Conservation (phyloP, 2,329 filamentous ascomycete genomes). For the Penicillium sumatraense region DNA sequence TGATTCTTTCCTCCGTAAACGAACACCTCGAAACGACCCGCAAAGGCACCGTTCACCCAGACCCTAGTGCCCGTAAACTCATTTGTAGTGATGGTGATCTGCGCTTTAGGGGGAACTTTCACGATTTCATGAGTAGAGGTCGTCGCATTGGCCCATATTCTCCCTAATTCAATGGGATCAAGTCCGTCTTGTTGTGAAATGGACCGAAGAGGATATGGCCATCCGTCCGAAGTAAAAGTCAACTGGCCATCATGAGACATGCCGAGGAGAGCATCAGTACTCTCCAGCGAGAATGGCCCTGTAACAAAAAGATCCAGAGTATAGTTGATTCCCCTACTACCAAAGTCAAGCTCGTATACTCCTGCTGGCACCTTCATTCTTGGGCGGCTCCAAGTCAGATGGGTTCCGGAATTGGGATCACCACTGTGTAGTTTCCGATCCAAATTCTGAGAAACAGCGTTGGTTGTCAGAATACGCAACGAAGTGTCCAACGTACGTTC, state of each 20-base stretch:
- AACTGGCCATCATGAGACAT: constrained; percentile 43
- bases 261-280: constrained; percentile 48
- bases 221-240: constrained; percentile 51
- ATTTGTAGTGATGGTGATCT: constrained; percentile 52
- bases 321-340: constrained; percentile 62
- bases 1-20: constrained; percentile 59
- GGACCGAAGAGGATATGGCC: constrained; percentile 55
- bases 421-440: constrained; percentile 34
- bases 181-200: constrained; percentile 50
- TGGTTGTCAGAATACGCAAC: constrained; percentile 48
- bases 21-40: constrained; percentile 59
- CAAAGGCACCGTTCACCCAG: constrained; percentile 53
- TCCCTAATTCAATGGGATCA: constrained; percentile 53
- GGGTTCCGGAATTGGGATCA: constrained; percentile 20
- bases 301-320: constrained; percentile 55
- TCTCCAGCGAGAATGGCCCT: constrained; percentile 52
- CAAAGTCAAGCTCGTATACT: constrained; percentile 41
- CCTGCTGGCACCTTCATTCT: constrained; percentile 35
- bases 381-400: constrained; percentile 42
- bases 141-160: constrained; percentile 58
- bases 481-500: constrained; percentile 41
- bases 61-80: constrained; percentile 53
- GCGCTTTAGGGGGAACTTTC: constrained; percentile 35
- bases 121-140: constrained; percentile 52
- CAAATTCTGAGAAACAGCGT: constrained; percentile 55